Conservation (phyloP, 2,329 filamentous ascomycete species). For the Clarireedia paspali region DNA sequence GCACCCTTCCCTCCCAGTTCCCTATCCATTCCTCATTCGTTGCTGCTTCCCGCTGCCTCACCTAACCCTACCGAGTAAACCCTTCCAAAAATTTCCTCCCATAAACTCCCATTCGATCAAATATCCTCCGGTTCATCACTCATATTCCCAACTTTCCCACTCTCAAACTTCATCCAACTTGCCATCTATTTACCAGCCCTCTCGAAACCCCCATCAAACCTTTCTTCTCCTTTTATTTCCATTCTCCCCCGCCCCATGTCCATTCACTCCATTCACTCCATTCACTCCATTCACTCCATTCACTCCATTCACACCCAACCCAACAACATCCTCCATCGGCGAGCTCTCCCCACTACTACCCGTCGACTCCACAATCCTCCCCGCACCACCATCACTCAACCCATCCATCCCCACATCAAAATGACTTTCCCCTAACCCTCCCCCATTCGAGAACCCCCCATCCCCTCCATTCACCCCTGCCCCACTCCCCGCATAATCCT, state of each 20-base stretch:
- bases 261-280: not conserved
- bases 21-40: too few species aligned
- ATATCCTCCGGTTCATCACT: not conserved
- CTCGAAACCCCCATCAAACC: not conserved
- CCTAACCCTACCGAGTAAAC: not conserved
- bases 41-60: too few species aligned
- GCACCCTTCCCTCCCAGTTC: too few species aligned
- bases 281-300: not conserved
- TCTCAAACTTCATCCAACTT: not conserved
- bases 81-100: not conserved
- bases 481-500: conserved; percentile 12
- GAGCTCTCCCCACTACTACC: conserved; percentile 15
- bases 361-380: conserved; percentile 16
- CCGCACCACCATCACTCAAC: conserved; percentile 10
- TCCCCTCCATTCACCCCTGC: conserved; percentile 11
- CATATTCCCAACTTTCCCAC: not conserved
- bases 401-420: conserved; percentile 28
- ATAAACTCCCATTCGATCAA: not conserved
- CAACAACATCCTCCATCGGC: conserved; percentile 14
- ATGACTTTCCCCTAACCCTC: conserved; percentile 16
- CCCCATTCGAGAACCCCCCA: not conserved
- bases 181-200: not conserved
- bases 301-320: not conserved
- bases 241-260: not conserved
- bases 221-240: not conserved